Evolutionary conservation across 2,329 filamentous ascomycete genomes (phyloP), one percentile per base, ranked within the genome.

Genomic region (Zarea fungicola): DNA sequence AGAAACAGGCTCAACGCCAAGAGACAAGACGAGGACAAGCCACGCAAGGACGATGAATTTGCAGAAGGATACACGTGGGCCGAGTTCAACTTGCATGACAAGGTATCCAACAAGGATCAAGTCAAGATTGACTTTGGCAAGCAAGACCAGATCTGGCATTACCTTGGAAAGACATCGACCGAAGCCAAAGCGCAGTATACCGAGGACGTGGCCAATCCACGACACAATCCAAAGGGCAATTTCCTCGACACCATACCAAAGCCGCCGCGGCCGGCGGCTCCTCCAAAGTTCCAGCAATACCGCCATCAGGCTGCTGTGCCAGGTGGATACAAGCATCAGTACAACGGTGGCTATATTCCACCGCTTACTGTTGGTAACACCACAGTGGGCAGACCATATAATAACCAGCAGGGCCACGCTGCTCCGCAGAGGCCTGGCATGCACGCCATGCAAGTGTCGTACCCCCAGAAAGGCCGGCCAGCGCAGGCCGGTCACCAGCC

Each of bases 151-250:
- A 66, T 96, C 16, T 97, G 91, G 89, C 80, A 89, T 69, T 97
- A 96, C 64, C 76, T 99, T 52, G 89, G 89, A 26, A 82, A 82
- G 63, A 80, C 78, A 18, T 97, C 92, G 19, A 96, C 92, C 6
- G 92, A 97, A 61, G 87, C 89, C 47, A 90, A 85, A 65, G 85
- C 90, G 22, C 89, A 95, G 64, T 99, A 93, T 68, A 95, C 91
- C 5, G 87, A 93, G 59, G 83, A 95, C 67, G 80, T 78, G 36
- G 54, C 60, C 8, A 74, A 67, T 11, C 75, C 68, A n/a, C 71
- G 71, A 39, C 77, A 89, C 65, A 88, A 89, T 52, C 70, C 76
- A 2, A 84, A 79, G 66, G 83, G 82, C 56, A 87, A 85, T 62
- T 91, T 85, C 65, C 65, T 90, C 62, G 84, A 89, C 39, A 83